A percentile compares a stretch with the other conserved stretches of the same genome.
Conservation (phyloP, 225 moss, liverwort and hornwort genomes). For the Lunularia cruciata region DNA sequence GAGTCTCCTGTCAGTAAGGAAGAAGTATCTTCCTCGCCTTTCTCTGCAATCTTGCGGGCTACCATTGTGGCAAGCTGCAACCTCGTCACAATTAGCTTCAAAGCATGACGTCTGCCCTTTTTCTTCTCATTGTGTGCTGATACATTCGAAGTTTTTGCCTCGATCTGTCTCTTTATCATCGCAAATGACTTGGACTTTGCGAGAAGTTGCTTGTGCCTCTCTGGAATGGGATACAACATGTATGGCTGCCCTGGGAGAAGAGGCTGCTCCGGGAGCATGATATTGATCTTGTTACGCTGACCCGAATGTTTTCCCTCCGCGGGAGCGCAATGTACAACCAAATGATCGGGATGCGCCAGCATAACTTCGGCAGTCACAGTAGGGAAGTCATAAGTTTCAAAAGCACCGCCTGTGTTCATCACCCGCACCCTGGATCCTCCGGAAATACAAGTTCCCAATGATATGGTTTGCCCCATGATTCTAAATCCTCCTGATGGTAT, state of each 20-base stretch:
- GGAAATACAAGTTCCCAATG: slow-evolving; percentile 26
- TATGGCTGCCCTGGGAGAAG: slow-evolving; percentile 45
- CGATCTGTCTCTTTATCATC: slow-evolving; percentile 32
- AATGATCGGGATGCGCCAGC: slow-evolving; percentile 17
- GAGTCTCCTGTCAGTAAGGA: not conserved
- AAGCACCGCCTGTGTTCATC: slow-evolving; percentile 14
- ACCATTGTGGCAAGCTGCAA: slow-evolving; percentile 39
- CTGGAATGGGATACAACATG: slow-evolving; percentile 49
- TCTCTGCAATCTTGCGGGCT: slow-evolving; percentile 13
- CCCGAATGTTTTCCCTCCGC: not conserved
- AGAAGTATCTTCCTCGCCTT: not conserved
- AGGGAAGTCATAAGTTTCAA: slow-evolving; percentile 19
- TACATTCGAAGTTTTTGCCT: not conserved
- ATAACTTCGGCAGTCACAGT: slow-evolving; percentile 24
- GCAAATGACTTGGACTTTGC: slow-evolving; percentile 44
- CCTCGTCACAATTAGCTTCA: slow-evolving; percentile 39
- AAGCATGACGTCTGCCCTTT: slow-evolving; percentile 33
- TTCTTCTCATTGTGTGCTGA: slow-evolving; percentile 26
- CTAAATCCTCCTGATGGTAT: not conserved
- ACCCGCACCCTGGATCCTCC: slow-evolving; percentile 24
- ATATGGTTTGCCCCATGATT: slow-evolving; percentile 43
- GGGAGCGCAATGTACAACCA: slow-evolving; percentile 19
- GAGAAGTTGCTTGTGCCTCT: slow-evolving; percentile 27
- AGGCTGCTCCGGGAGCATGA: slow-evolving; percentile 45
- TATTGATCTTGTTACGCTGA: slow-evolving; percentile 32